Evolutionary conservation across 2,329 filamentous ascomycete genomes (phyloP).

Genomic region (Alternaria tenuissima): DNA sequence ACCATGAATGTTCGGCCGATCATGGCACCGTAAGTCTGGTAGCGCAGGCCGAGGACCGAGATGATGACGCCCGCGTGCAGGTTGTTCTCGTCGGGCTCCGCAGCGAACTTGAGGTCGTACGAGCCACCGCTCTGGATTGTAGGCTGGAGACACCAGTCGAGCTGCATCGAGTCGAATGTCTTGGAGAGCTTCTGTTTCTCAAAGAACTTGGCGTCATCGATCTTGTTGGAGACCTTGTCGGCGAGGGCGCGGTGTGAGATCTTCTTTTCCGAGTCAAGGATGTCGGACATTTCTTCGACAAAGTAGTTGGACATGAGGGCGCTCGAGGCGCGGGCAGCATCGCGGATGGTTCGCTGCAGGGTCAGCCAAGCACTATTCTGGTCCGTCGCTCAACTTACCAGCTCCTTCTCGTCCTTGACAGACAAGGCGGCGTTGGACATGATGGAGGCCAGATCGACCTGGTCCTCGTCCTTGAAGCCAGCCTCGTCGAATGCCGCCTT

Average conservation of each 20-base stretch:
- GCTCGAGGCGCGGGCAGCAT: conserved; percentile 91
- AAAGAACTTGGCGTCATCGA: conserved; percentile 95
- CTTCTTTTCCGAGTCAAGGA: conserved; percentile 96
- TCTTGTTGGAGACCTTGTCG: conserved; percentile 88
- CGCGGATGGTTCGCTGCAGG: conserved; percentile 81
- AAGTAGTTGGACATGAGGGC: conserved; percentile 96
- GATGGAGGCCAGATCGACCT: conserved; percentile 84
- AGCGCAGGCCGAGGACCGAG: conserved; percentile 87
- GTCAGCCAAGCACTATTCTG: conserved; percentile 6
- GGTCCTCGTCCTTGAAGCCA: conserved; percentile 83
- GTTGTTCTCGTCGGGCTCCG: conserved; percentile 78
- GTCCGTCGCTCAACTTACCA: conserved; percentile 58
- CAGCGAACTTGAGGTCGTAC: conserved; percentile 85
- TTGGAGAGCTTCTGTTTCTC: conserved; percentile 82
- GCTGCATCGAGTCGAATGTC: conserved; percentile 85
- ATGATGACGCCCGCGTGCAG: conserved; percentile 94
- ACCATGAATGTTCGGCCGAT: conserved; percentile 95
- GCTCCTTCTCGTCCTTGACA: conserved; percentile 92
- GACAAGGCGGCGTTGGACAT: conserved; percentile 86
- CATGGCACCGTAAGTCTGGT: conserved; percentile 93
- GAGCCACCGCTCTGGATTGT: conserved; percentile 94
- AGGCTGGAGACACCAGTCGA: conserved; percentile 93
- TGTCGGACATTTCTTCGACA: conserved; percentile 96
- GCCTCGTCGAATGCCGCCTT: conserved; percentile 77
- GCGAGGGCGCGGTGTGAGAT: conserved; percentile 87